Evolutionary conservation across 768 basidiomycete genomes (phyloP).

Genomic region (Lactifluus hygrophoroides): DNA sequence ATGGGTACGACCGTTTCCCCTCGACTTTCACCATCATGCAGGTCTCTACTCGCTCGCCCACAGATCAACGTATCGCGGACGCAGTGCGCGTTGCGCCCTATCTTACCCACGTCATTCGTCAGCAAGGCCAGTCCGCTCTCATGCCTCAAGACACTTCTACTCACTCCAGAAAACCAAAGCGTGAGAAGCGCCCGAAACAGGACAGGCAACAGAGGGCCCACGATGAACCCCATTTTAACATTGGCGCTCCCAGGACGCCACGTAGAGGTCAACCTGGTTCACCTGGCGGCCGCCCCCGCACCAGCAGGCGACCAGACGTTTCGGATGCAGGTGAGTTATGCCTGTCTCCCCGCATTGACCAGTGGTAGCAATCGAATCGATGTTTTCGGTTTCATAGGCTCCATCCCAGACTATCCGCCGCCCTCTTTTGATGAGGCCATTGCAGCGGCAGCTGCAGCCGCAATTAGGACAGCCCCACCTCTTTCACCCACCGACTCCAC

Average conservation of each 20-base stretch:
- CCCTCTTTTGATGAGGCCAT: constrained; percentile 69
- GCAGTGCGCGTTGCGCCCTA: constrained; percentile 38
- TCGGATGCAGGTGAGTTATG: constrained; percentile 30
- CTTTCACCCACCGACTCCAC: constrained; percentile 10
- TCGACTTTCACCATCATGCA: constrained; percentile 19
- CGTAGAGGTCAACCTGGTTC: constrained; percentile 17
- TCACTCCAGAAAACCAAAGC: constrained; percentile 36
- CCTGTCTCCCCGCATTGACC: neutral
- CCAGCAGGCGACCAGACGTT: constrained; percentile 22
- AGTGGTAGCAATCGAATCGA: neutral
- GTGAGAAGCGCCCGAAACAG: constrained; percentile 20
- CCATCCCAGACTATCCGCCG: constrained; percentile 57
- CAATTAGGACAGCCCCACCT: constrained; percentile 6
- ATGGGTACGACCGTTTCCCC: constrained; percentile 20
- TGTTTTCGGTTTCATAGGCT: constrained; percentile 15
- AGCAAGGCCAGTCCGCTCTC: constrained; percentile 44
- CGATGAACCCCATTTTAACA: constrained; percentile 21
- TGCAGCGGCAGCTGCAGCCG: constrained; percentile 23
- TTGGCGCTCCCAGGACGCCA: constrained; percentile 16
- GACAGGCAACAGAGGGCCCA: constrained; percentile 10
- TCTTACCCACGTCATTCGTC: constrained; percentile 46
- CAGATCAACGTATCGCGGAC: constrained; percentile 23
- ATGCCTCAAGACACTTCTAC: constrained; percentile 45
- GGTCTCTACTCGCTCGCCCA: constrained; percentile 18
- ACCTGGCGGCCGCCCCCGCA: constrained; percentile 9